Conservation (phyloP, 495 filamentous ascomycete genomes). For the Aspergillus asperescens region DNA sequence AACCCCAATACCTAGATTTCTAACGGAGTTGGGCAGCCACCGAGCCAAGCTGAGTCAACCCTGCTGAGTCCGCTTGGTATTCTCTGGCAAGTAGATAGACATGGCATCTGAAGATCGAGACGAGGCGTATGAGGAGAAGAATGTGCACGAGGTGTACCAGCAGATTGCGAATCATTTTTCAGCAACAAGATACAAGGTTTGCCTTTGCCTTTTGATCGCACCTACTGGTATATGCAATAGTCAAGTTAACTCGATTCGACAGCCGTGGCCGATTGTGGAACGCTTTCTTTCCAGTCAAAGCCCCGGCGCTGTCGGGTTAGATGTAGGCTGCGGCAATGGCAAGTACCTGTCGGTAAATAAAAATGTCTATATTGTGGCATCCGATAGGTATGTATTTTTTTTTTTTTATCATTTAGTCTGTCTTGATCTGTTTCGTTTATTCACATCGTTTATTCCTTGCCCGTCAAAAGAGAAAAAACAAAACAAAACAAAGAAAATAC, state of each 20-base stretch:
- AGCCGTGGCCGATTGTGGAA: conserved; percentile 92
- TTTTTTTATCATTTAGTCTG: not conserved
- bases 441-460: conserved; percentile 1
- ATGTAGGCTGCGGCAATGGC: conserved; percentile 90
- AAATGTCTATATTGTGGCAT: conserved; percentile 76
- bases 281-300: conserved; percentile 63
- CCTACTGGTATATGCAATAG: not conserved
- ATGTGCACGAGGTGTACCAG: conserved; percentile 93
- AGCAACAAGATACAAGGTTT: conserved; percentile 83
- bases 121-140: conserved; percentile 66
- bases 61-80: not conserved
- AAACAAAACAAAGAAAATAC: not conserved
- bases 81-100: too few relatives aligned
- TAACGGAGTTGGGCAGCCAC: not conserved
- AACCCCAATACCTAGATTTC: too few relatives aligned
- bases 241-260: conserved; percentile 1
- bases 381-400: conserved; percentile 61
- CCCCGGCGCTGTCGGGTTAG: conserved; percentile 76
- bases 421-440: conserved; percentile 3
- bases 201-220: not conserved
- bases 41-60: not conserved
- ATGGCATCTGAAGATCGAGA: conserved; percentile 12
- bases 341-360: conserved; percentile 84
- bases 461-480: not conserved
- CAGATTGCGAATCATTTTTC: conserved; percentile 94